Evolutionary conservation across 1,284 basidiomycete species (phyloP), one percentile per base, ranked within the genome.

Genomic region (Rhodotorula sp.): DNA sequence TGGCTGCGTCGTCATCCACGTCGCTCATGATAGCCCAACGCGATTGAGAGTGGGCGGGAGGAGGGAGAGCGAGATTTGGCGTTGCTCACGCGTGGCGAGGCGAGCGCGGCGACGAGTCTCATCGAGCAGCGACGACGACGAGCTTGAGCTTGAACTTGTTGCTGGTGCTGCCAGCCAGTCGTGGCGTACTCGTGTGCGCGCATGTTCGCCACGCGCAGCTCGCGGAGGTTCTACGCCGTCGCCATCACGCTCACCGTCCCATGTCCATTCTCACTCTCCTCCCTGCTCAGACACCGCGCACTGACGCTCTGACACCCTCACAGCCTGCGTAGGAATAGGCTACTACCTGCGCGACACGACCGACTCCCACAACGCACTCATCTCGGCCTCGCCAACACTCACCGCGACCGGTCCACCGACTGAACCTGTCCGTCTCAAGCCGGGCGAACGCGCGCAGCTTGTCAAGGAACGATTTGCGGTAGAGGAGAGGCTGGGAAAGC

Each of bases 251-350:
- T 66, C 28, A 50, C 70, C 30, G 57, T 72, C 40, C 71, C 71
- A 18, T 60, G 68, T 68, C n/a, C 61, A 20, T 22, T 22, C 51
- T 50, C 56, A 20, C 37, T 66, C 22, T 28, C 16, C 44, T 40
- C 31, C 24, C 46, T 34, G 34, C 34, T 34, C 34, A 34, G 20
- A 11, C 40, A 24, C 31, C 51, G 22, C 15, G 4, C n/a, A 22
- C 18, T 15, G 10, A 8, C 22, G 16, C 48, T 24, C 13, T 30
- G 24, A n/a, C 61, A 5, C 16, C 2, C 26, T 2, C 59, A 13
- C 54, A 72, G 71, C 65, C 40, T 69, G 68, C 31, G 68, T 56
- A 62, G 68, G 28, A 6, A 50, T 58, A 11, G 71, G 71, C 9
- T 72, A 68, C 68, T 72, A 62, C 57, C 68, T 72, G 13, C 62